Percentiles rank a stretch among this genome's conserved stretches.
Evolutionary conservation across 2,329 filamentous ascomycete genomes (phyloP).

Genomic region (Teratosphaeriaceae sp.): DNA sequence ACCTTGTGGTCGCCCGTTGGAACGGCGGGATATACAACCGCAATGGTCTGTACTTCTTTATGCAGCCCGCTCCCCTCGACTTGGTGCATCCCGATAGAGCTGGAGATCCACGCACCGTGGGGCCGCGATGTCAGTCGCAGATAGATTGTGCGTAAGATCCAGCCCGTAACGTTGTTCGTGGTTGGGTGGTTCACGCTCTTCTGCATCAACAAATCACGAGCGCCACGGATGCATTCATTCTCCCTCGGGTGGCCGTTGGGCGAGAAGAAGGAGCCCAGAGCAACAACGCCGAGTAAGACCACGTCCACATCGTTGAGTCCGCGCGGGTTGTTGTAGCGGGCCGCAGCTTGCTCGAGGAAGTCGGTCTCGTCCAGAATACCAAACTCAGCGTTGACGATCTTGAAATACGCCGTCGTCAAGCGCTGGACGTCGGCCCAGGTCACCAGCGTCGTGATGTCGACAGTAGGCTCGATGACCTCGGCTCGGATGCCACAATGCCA

Average conservation of each 20-base stretch:
- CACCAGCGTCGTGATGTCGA: conserved; percentile 23
- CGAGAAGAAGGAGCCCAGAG: conserved; percentile 49
- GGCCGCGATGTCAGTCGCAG: conserved; percentile 48
- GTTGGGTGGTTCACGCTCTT: conserved; percentile 24
- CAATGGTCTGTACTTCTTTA: conserved; percentile 33
- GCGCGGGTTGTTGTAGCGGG: conserved; percentile 20
- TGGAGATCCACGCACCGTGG: conserved; percentile 51
- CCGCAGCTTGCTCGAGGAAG: conserved; percentile 23
- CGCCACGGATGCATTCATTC: conserved; percentile 41
- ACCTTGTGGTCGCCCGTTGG: conserved; percentile 26
- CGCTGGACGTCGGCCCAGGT: conserved; percentile 25
- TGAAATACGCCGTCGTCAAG: conserved; percentile 42
- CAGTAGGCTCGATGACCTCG: conserved; percentile 18
- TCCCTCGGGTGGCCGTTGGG: conserved; percentile 38
- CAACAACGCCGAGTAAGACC: conserved; percentile 50
- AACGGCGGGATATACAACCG: conserved; percentile 26
- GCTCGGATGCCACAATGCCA: conserved; percentile 41
- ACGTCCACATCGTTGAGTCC: conserved; percentile 37
- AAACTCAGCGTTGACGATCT: conserved; percentile 47
- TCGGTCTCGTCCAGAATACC: conserved; percentile 39
- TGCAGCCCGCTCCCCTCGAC: conserved; percentile 48
- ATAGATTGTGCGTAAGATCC: conserved; percentile 50
- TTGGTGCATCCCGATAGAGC: conserved; percentile 53
- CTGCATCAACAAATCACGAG: conserved; percentile 35
- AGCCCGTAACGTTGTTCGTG: conserved; percentile 38